These are phyloP conservation scores for Anaeromyces robustus DNA, from an alignment of 192 early-diverging fungal genomes.

Conservation along the genomic window DNA sequence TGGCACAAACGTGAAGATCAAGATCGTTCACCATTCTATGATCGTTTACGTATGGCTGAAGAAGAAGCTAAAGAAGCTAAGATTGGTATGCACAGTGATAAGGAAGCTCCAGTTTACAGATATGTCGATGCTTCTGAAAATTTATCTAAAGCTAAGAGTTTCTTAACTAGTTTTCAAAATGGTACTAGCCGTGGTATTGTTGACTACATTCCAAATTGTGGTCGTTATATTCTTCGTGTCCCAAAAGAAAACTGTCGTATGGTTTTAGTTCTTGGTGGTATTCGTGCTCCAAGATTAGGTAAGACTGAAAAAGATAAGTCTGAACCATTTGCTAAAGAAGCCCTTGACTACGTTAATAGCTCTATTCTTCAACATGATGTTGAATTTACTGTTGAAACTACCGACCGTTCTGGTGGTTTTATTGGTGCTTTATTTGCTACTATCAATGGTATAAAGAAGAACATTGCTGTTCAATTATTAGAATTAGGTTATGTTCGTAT, in stretches of 20 bases:
- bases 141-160: conserved; percentile 66
- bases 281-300: conserved; percentile 70
- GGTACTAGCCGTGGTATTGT: conserved; percentile 66
- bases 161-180: conserved; percentile 69
- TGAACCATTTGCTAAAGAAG: conserved; percentile 79
- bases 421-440: conserved; percentile 65
- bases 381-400: conserved; percentile 70
- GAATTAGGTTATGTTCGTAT: conserved; percentile 67
- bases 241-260: conserved; percentile 71
- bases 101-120: conserved; percentile 56
- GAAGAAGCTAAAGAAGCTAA: conserved; percentile 49
- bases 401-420: conserved; percentile 85
- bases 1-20: conserved; percentile 71
- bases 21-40: conserved; percentile 72
- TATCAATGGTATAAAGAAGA: conserved; percentile 26
- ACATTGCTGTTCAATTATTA: conserved; percentile 59
- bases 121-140: conserved; percentile 72
- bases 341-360: conserved; percentile 45
- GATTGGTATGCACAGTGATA: conserved; percentile 74
- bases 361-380: conserved; percentile 78
- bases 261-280: conserved; percentile 68
- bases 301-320: conserved; percentile 41
- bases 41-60: conserved; percentile 68
- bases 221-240: conserved; percentile 67
- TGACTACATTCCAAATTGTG: conserved; percentile 70